Evolutionary conservation across 2,329 filamentous ascomycete genomes (phyloP).

Genomic region (Epichloe sp.): DNA sequence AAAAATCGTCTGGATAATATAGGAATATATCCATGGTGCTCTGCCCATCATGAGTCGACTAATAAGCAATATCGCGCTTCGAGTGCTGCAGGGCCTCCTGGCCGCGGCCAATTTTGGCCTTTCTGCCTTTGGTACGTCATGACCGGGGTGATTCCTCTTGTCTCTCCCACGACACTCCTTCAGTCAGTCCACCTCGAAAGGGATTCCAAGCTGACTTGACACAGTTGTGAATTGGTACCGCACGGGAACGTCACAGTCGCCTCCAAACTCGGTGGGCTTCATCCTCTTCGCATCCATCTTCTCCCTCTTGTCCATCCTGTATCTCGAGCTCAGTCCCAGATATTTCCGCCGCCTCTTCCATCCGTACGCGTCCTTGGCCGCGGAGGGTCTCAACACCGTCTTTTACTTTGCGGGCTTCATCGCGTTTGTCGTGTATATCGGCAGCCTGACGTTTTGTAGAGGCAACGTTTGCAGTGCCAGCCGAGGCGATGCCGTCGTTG

Average conservation of each 20-base stretch:
- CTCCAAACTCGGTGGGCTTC: conserved; percentile 46
- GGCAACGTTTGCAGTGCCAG: conserved; percentile 43
- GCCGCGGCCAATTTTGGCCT: conserved; percentile 9
- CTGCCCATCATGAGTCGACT: conserved; percentile 9
- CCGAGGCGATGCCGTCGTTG: conserved; percentile 40
- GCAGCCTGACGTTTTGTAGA: conserved; percentile 40
- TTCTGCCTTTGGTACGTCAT: conserved; percentile 11
- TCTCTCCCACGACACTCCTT: too few species aligned
- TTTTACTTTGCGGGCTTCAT: conserved; percentile 49
- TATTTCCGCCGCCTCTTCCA: conserved; percentile 32
- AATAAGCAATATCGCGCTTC: conserved; percentile 6
- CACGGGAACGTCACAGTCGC: conserved; percentile 36
- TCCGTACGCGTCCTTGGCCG: conserved; percentile 32
- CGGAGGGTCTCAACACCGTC: conserved; percentile 39
- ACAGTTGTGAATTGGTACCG: conserved; percentile 49
- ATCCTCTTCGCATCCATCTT: conserved; percentile 41
- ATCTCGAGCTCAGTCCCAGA: conserved; percentile 37
- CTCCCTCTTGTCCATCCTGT: conserved; percentile 40
- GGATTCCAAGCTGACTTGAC: not conserved
- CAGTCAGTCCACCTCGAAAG: too few species aligned
- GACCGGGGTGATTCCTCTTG: not conserved
- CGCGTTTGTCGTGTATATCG: conserved; percentile 43
- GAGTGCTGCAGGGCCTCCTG: conserved; percentile 10
- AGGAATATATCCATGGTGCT: not conserved
- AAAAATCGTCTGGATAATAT: not conserved